phyloP scores from a whole-genome alignment of 73 alveolate genomes.

The Paramecium biaurelia region DNA sequence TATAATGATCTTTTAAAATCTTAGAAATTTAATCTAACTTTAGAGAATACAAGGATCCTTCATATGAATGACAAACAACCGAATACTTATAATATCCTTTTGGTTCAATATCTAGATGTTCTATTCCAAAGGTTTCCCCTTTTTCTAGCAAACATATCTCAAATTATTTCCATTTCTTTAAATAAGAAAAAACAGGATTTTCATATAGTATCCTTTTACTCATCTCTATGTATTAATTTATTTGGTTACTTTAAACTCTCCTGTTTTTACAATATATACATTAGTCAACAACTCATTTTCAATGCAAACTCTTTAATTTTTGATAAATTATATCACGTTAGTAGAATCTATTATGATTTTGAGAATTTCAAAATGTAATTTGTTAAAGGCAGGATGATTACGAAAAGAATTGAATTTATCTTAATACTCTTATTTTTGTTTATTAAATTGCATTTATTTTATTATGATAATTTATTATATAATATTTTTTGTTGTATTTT shows the following conservation, averaged over 20 bases:
- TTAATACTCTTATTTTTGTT: not conserved
- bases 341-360: not conserved
- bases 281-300: not conserved
- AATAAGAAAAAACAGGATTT: not conserved
- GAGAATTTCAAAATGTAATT: not conserved
- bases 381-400: not conserved
- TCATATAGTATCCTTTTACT: not conserved
- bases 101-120: not conserved
- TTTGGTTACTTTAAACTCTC: conserved; percentile 1
- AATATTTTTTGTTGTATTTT: not conserved
- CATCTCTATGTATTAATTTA: not conserved
- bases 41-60: not conserved
- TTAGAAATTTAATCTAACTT: not conserved
- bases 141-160: not conserved
- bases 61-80: not conserved
- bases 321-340: not conserved
- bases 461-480: not conserved
- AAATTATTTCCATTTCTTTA: not conserved
- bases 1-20: not conserved
- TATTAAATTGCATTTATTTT: not conserved
- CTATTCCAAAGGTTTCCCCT: conserved; percentile 14
- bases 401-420: not conserved
- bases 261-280: not conserved
- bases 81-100: not conserved
- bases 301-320: not conserved